phyloP scores from a whole-genome alignment of 257 asterid species.

The Solanum bulbocastanum region DNA sequence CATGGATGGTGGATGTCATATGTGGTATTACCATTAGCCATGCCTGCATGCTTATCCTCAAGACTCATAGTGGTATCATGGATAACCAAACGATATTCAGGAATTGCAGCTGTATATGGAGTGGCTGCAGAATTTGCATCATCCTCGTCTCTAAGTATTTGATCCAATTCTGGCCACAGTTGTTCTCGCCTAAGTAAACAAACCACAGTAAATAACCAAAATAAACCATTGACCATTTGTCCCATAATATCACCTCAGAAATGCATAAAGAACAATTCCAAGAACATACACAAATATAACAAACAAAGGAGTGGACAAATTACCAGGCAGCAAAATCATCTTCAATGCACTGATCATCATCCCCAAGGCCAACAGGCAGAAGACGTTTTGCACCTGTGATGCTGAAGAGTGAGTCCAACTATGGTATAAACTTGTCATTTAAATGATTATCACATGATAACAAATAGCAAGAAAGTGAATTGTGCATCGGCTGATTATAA shows the following conservation, averaged over 20 bases:
- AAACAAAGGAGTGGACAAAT: not conserved
- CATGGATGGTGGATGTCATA: slow-evolving; percentile 77
- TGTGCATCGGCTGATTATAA: not conserved
- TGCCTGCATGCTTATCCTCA: slow-evolving; percentile 28
- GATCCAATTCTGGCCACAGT: slow-evolving; percentile 63
- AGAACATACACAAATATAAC: not conserved
- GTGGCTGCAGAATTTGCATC: slow-evolving; percentile 35
- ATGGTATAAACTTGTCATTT: not conserved
- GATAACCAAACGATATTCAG: slow-evolving; percentile 47
- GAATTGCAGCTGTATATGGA: slow-evolving; percentile 65
- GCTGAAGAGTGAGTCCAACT: not conserved
- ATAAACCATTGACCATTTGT: not conserved
- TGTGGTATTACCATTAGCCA: slow-evolving; percentile 44
- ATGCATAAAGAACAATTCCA: not conserved
- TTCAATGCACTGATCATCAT: slow-evolving; percentile 78
- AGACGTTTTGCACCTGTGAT: slow-evolving; percentile 53
- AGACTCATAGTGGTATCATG: slow-evolving; percentile 27
- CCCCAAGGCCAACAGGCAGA: slow-evolving; percentile 60
- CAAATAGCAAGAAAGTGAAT: not conserved
- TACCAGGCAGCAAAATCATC: slow-evolving; percentile 77
- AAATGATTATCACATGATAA: not conserved
- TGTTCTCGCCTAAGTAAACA: slow-evolving; percentile 45
- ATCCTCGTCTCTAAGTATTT: slow-evolving; percentile 42
- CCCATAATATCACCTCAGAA: not conserved
- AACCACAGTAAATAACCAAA: not conserved